Evolutionary conservation across 192 early-diverging fungal species (phyloP), one percentile per base, ranked within the genome.

Genomic region (Coemansia sp.): DNA sequence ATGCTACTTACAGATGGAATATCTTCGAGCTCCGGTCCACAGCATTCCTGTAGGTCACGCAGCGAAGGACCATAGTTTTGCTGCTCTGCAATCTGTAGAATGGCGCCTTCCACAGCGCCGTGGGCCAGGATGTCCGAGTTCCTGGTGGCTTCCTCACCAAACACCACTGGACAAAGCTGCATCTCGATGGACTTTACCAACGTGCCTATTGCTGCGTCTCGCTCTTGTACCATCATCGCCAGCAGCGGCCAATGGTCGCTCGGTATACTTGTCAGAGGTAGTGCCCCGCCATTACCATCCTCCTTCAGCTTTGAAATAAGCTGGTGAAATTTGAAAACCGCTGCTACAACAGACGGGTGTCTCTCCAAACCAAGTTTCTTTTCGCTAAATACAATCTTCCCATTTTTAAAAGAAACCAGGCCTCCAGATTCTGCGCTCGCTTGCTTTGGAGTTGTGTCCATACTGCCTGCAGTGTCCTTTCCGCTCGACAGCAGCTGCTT

Each of bases 191-290:
- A 57, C 51, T 51, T 65, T 51, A 72, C 69, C 15, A 83, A 59
- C 3, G 67, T 43, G 18, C 64, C 42, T 18, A 83, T 43, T 3
- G 64, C 43, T 13, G 53, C 62, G 18, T 74, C 75, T 7, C 73
- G 67, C 34, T 83, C 81, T 23, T 83, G 81, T 7, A 75, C 70
- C 20, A 83, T 57, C 68, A 75, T 69, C 8, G 81, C 81, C 30
- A 83, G 34, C 15, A 83, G 62, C 7, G 75, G 45, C 56, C 43
- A 40, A 60, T 74, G 72, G 21, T 74, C 71, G 20, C 31, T 18
- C 16, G 77, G 68, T 13, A 79, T 74, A 12, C 21, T 46, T 20
- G 49, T 40, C 18, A 79, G 49, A 1, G 77, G 77, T 23, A 79
- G 65, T 7, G 48, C 25, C 16, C 59, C 35, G 4, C 37, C 66